phyloP scores from a whole-genome alignment of 176 grass and related monocot species.

The Oryza officinalis region DNA sequence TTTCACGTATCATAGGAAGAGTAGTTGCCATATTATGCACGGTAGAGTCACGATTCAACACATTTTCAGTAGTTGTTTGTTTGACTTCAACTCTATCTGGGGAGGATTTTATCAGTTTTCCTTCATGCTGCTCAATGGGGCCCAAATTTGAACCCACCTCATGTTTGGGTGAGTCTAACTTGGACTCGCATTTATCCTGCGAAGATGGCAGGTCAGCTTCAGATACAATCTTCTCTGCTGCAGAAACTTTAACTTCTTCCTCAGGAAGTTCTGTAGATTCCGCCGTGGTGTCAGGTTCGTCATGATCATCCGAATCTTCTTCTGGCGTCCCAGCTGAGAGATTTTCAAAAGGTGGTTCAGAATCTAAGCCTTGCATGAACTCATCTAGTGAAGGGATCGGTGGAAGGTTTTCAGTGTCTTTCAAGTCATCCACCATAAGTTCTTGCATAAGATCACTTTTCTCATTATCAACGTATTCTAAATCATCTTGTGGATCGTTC shows the following conservation, averaged over 20 bases:
- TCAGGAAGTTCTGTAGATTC: constrained; percentile 45
- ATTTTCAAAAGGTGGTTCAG: constrained; percentile 89
- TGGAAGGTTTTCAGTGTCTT: constrained; percentile 69
- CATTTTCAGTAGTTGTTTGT: constrained; percentile 42
- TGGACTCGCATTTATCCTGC: constrained; percentile 44
- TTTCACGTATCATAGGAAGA: constrained; percentile 53
- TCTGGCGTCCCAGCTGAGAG: constrained; percentile 57
- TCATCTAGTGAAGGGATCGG: constrained; percentile 90
- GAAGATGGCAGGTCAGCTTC: constrained; percentile 41
- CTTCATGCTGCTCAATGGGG: background rate
- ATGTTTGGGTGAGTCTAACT: constrained; percentile 44
- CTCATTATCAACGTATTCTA: constrained; percentile 57
- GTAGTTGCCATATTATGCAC: background rate
- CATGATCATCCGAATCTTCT: constrained; percentile 40
- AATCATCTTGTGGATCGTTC: constrained; percentile 45
- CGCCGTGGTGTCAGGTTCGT: constrained; percentile 38
- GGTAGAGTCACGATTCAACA: constrained; percentile 44
- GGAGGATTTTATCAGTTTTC: constrained; percentile 34
- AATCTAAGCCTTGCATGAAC: constrained; percentile 93
- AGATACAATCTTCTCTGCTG: constrained; percentile 28
- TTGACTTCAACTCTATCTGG: constrained; percentile 38
- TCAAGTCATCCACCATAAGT: constrained; percentile 88
- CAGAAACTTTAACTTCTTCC: constrained; percentile 39
- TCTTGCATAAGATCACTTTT: constrained; percentile 91
- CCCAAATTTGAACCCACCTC: constrained; percentile 19